Evolutionary conservation across 2,329 filamentous ascomycete species (phyloP), one percentile per base, ranked within the genome.

Genomic region (Sporothrix globosa): DNA sequence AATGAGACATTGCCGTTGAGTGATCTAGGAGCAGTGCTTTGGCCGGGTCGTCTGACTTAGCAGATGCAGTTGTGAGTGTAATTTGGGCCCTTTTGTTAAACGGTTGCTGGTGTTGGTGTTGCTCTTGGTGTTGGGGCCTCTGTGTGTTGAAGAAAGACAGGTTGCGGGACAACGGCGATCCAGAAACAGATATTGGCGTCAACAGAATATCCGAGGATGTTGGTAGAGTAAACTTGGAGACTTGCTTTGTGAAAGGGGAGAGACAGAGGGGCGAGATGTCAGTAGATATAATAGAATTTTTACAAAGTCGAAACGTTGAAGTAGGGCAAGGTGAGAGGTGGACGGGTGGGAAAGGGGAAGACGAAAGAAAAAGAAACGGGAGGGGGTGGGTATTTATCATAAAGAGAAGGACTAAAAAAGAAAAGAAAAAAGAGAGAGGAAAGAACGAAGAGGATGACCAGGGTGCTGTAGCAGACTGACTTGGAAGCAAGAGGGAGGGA

Each of bases 141-240:
- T 66, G 46, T 21, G 46, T 7, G 27, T 50, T 52, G 11, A 66
- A 50, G 19, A 34, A 66, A 6, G 63, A 39, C 30, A 24, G 30
- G 14, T 50, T 46, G 27, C 46, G 27, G 17, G 63, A 66, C 19
- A 10, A 34, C 10, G 63, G 63, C 19, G 63, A 66, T 11, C 63
- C 63, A 66, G 63, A 52, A 34, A 52, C 10, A 27, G 63, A 66
- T 6, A 27, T 66, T 66, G 63, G 63, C 10, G 63, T 66, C 46
- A 66, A 66, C 10, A 66, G 27, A 10, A 19, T 39, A 46, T 53
- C 63, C 7, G 63, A 52, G 46, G 44, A 39, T 4, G 63, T 66
- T 52, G 63, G 46, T 19, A 66, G 46, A n/a, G 27, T 52, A 4
- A 53, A 66, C 10, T 14, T 66, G 27, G 63, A 11, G 19, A 24